These are phyloP conservation scores for Termitomyces sp. DNA, from an alignment of 768 basidiomycete genomes.

Conservation along the genomic window DNA sequence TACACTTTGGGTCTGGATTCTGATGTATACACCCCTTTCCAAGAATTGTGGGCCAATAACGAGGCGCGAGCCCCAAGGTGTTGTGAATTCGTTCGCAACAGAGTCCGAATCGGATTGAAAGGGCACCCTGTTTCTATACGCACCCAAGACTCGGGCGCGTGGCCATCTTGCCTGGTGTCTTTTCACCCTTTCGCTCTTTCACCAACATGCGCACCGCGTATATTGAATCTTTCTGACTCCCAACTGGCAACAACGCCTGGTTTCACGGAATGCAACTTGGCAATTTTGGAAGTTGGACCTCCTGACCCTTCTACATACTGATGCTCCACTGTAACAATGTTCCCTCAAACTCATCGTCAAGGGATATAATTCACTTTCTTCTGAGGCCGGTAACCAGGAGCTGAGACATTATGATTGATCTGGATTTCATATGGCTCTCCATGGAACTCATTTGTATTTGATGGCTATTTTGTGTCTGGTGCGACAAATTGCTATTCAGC, in stretches of 20 bases:
- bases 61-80: background rate
- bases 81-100: background rate
- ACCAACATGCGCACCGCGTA: background rate
- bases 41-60: background rate
- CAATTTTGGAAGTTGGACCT: background rate
- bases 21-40: background rate
- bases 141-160: background rate
- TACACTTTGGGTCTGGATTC: background rate
- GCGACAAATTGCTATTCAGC: background rate
- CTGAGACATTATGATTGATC: conserved; percentile 4
- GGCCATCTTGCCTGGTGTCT: background rate
- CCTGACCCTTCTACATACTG: too few relatives aligned
- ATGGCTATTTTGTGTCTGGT: background rate
- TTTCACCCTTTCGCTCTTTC: background rate
- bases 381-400: conserved; percentile 5
- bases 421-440: background rate
- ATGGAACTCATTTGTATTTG: background rate
- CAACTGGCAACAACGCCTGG: background rate
- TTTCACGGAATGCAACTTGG: background rate
- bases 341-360: background rate
- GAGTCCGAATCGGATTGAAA: conserved; percentile 3
- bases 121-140: background rate
- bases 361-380: background rate
- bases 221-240: background rate
- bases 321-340: background rate